Conservation (phyloP, 2,329 filamentous ascomycete species). For the Seiridium cupressi region DNA sequence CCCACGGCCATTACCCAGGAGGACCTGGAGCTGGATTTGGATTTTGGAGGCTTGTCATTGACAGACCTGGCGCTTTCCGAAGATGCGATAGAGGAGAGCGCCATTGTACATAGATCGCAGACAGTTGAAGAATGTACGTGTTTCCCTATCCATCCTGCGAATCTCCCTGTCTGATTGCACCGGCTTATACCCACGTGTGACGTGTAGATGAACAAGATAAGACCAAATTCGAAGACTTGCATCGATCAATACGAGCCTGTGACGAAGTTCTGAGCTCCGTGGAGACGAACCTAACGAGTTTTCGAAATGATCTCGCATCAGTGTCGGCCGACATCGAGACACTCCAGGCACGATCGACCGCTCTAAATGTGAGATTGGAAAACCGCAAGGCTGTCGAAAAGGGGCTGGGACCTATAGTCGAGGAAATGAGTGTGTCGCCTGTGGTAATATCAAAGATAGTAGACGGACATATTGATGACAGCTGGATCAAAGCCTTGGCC, state of each 20-base stretch:
- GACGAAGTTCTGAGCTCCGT: constrained; percentile 93
- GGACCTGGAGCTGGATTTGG: constrained; percentile 65
- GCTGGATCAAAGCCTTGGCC: constrained; percentile 78
- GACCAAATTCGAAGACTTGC: constrained; percentile 84
- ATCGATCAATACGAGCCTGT: constrained; percentile 84
- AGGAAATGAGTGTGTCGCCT: constrained; percentile 87
- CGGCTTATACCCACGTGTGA: constrained; percentile 8
- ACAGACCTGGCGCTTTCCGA: constrained; percentile 61
- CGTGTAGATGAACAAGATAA: constrained; percentile 72
- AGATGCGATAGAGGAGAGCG: constrained; percentile 18
- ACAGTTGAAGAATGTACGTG: constrained; percentile 71
- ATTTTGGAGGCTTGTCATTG: constrained; percentile 77
- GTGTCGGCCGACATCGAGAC: constrained; percentile 96
- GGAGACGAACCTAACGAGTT: constrained; percentile 86
- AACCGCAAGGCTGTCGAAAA: constrained; percentile 90
- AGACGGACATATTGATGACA: constrained; percentile 85
- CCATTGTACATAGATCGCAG: constrained; percentile 49
- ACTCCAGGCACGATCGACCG: constrained; percentile 80
- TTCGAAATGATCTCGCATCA: constrained; percentile 86
- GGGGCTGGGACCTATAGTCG: constrained; percentile 81
- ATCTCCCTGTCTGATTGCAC: background rate
- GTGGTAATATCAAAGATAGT: constrained; percentile 79
- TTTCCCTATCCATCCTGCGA: constrained; percentile 11
- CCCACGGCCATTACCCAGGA: constrained; percentile 35
- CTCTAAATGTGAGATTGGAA: constrained; percentile 79